Conservation (phyloP, 2,329 filamentous ascomycete genomes). For the Colletotrichum caudatum region DNA sequence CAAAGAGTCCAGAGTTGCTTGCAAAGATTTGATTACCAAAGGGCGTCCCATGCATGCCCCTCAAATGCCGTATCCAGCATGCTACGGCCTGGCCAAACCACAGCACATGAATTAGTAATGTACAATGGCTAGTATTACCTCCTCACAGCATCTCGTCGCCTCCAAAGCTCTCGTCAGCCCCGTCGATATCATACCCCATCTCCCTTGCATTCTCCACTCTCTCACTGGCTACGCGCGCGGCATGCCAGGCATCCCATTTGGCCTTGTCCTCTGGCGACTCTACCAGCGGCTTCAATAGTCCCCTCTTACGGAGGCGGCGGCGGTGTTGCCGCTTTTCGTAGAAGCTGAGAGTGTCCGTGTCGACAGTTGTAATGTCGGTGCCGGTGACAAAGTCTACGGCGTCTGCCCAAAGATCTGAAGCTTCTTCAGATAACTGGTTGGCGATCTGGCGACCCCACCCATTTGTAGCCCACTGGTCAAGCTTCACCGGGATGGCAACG, state of each 20-base stretch:
- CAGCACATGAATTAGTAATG: slow-evolving; percentile 18
- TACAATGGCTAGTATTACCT: slow-evolving; percentile 22
- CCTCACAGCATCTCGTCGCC: slow-evolving; percentile 49
- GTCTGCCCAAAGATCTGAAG: slow-evolving; percentile 62
- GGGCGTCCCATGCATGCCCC: slow-evolving; percentile 1
- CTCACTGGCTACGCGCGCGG: slow-evolving; percentile 55
- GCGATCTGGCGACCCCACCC: slow-evolving; percentile 60
- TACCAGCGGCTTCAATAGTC: slow-evolving; percentile 53
- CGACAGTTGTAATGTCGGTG: slow-evolving; percentile 58
- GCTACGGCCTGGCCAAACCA: slow-evolving; percentile 4
- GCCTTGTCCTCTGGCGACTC: slow-evolving; percentile 56
- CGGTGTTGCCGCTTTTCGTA: slow-evolving; percentile 62
- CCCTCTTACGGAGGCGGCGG: slow-evolving; percentile 63
- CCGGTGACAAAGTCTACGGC: slow-evolving; percentile 59
- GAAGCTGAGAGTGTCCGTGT: slow-evolving; percentile 59
- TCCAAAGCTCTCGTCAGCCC: slow-evolving; percentile 51
- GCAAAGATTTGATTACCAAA: slow-evolving; percentile 16
- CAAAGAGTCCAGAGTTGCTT: neutral
- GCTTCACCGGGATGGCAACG: slow-evolving; percentile 70
- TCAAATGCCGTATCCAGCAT: slow-evolving; percentile 30
- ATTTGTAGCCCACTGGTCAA: slow-evolving; percentile 71
- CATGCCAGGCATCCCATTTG: slow-evolving; percentile 60
- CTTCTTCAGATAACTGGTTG: slow-evolving; percentile 56
- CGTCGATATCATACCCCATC: slow-evolving; percentile 54
- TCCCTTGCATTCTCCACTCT: slow-evolving; percentile 54